A percentile compares a stretch with the other conserved stretches of the same genome.
These are phyloP conservation scores for Neonectria hederae DNA, from an alignment of 2,329 filamentous ascomycete genomes.

Conservation along the genomic window DNA sequence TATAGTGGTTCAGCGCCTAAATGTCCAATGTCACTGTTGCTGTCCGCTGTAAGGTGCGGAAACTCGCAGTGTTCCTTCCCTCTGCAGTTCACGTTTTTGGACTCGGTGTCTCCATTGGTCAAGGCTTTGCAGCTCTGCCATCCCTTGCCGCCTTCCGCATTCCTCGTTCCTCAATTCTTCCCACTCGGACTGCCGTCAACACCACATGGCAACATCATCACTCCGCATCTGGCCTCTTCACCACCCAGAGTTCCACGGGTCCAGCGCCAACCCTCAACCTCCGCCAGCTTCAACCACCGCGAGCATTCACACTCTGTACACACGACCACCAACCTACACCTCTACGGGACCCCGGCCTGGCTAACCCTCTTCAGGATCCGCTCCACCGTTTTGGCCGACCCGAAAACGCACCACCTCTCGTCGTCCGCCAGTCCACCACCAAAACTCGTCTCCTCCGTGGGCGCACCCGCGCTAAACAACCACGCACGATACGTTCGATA, in stretches of 20 bases:
- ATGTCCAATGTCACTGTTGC: not conserved
- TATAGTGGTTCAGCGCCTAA: not conserved
- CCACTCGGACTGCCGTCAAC: not conserved
- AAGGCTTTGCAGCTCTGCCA: not conserved
- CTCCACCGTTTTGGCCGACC: slow-evolving; percentile 22
- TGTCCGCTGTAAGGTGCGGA: not conserved
- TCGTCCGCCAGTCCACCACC: not conserved
- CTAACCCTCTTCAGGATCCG: slow-evolving; percentile 16
- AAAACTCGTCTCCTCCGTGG: not conserved
- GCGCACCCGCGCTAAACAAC: slow-evolving; percentile 10
- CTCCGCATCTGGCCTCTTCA: slow-evolving; percentile 8
- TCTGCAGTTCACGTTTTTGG: not conserved
- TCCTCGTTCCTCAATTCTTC: not conserved
- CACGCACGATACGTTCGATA: not conserved
- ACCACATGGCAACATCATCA: not conserved
- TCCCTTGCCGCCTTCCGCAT: slow-evolving; percentile 13
- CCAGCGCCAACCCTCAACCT: not conserved
- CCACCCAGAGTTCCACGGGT: not conserved
- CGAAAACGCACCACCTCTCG: slow-evolving; percentile 23
- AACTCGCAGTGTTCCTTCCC: not conserved
- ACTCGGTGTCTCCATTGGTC: not conserved
- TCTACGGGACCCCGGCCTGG: not conserved
- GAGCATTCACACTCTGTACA: not conserved
- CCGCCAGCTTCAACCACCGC: not conserved
- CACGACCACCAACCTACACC: too few species aligned